A percentile compares a stretch with the other conserved stretches of the same genome.
Conservation (phyloP, 2,329 filamentous ascomycete species). For the Aspergillus alliaceus region DNA sequence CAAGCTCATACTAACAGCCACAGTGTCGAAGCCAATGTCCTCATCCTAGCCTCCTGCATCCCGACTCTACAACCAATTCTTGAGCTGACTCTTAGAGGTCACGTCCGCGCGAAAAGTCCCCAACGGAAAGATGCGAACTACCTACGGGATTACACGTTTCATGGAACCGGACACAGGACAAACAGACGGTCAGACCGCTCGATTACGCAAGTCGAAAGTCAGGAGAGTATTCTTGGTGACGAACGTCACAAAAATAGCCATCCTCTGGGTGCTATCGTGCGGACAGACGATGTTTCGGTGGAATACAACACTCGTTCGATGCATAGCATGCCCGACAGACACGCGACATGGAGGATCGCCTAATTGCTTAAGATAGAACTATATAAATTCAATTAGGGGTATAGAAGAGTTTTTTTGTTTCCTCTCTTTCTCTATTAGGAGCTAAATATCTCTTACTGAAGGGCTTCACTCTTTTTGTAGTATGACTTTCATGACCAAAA, state of each 20-base stretch:
- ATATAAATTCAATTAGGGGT: no score
- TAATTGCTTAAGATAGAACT: neutral
- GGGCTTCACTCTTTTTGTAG: no score
- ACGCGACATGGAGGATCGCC: neutral
- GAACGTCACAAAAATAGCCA: neutral
- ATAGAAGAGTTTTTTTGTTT: neutral
- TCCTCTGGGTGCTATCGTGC: slow-evolving; percentile 14
- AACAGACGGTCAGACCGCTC: slow-evolving; percentile 2
- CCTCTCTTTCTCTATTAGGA: no score
- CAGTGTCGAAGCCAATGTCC: slow-evolving; percentile 33
- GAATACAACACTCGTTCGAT: slow-evolving; percentile 15
- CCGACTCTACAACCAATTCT: slow-evolving; percentile 34
- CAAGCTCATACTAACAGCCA: neutral
- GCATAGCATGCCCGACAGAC: neutral
- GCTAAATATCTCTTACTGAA: no score
- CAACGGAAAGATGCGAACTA: slow-evolving; percentile 11
- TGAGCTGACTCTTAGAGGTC: slow-evolving; percentile 25
- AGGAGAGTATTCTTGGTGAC: slow-evolving; percentile 21
- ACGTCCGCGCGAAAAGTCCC: slow-evolving; percentile 18
- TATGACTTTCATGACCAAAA: neutral
- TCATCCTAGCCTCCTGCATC: slow-evolving; percentile 38
- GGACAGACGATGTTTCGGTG: slow-evolving; percentile 22
- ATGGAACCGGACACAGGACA: slow-evolving; percentile 3
- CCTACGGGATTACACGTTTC: neutral
- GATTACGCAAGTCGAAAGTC: slow-evolving; percentile 13